Conservation (phyloP, 2,329 filamentous ascomycete genomes). For the Coniochaeta hoffmannii region DNA sequence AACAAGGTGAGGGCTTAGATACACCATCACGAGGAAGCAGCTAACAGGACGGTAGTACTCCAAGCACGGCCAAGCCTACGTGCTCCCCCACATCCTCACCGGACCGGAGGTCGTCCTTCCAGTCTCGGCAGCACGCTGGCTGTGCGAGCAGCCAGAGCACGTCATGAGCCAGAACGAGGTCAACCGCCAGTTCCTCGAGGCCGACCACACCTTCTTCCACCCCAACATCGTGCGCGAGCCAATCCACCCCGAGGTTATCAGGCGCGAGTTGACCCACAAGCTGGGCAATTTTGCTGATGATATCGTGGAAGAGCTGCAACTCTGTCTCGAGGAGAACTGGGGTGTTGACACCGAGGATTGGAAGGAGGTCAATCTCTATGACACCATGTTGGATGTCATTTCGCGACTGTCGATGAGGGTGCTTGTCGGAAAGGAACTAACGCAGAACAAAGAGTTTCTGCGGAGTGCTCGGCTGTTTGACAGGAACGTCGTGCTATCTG, state of each 20-base stretch:
- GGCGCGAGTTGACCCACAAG: slow-evolving; percentile 23
- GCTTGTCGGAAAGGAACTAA: slow-evolving; percentile 22
- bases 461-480: slow-evolving; percentile 17
- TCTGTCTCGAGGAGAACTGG: slow-evolving; percentile 20
- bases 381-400: slow-evolving; percentile 21
- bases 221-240: slow-evolving; percentile 20
- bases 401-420: slow-evolving; percentile 23
- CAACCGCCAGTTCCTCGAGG: slow-evolving; percentile 25
- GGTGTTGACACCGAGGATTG: slow-evolving; percentile 19
- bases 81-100: slow-evolving; percentile 24
- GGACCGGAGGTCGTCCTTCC: slow-evolving; percentile 25
- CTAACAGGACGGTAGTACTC: slow-evolving; percentile 18
- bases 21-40: background rate
- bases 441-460: slow-evolving; percentile 18
- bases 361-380: slow-evolving; percentile 24
- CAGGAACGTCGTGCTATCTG: slow-evolving; percentile 20
- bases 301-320: slow-evolving; percentile 23
- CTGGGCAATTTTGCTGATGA: slow-evolving; percentile 19
- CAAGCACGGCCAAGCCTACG: slow-evolving; percentile 18
- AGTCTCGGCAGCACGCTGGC: slow-evolving; percentile 20
- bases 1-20: slow-evolving; percentile 11
- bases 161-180: slow-evolving; percentile 24
- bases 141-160: slow-evolving; percentile 22
- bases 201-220: slow-evolving; percentile 24
- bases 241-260: slow-evolving; percentile 23